Evolutionary conservation across 257 asterid genomes (phyloP), one percentile per base, ranked within the genome.

Genomic region (Cinchona pubescens): DNA sequence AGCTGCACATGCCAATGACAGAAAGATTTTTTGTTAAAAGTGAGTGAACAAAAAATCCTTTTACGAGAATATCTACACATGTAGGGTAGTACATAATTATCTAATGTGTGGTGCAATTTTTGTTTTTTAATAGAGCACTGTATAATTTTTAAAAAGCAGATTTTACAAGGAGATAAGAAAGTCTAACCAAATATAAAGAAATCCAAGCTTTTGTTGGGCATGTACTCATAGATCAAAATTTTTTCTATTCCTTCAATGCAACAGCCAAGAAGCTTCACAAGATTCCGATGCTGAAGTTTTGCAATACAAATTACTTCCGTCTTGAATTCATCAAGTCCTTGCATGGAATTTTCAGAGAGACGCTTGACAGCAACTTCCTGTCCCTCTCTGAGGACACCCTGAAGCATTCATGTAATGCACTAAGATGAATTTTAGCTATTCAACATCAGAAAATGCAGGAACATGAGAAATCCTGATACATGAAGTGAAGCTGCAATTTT

Each of bases 281-380:
- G 84, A 67, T 84, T 84, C 42, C 84, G 78, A 32, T 82, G 88
- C 79, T 79, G 86, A 75, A 84, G 81, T 48, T 82, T 82, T 23
- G 81, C 79, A 45, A 82, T 82, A 32, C 79, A 82, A 25, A 55
- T 29, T 42, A 75, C 79, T 84, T 86, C 89, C 35, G 79, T 83
- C 81, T 74, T 79, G 74, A 85, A 85, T 76, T 85, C 84, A 0
- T 69, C 76, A 59, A 48, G 42, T 37, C 56, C 87, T 83, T 83
- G 87, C 8, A 29, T 56, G 9, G 87, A 83, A 2, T 64, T 16
- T 69, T 72, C 37, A 21, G 87, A 80, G 6, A 83, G 87, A 7
- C 84, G 78, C 69, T 80, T 83, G 72, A 83, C 87, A 23, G 87
- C 84, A 19, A 83, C 64, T 75, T 80, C 87, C 69, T 51, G 81